phyloP scores from a whole-genome alignment of 345 rosid genomes.

The Ailanthus altissimus region DNA sequence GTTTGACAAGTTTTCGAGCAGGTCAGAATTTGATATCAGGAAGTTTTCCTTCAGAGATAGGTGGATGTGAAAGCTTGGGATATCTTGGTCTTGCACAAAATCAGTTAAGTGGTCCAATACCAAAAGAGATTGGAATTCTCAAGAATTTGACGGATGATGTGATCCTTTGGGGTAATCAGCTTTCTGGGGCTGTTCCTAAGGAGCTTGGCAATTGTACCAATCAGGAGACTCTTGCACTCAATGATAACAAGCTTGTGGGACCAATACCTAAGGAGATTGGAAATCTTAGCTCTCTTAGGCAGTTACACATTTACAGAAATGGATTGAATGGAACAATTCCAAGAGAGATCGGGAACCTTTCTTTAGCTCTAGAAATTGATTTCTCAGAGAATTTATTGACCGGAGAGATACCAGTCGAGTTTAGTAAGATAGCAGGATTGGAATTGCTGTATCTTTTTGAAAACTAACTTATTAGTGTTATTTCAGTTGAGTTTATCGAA shows the following conservation, averaged over 20 bases:
- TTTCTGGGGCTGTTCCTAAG: constrained; percentile 67
- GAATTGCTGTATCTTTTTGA: constrained; percentile 78
- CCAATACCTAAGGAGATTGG: constrained; percentile 67
- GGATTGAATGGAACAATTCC: constrained; percentile 73
- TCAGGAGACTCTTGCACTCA: constrained; percentile 64
- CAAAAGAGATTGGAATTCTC: constrained; percentile 74
- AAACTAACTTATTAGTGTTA: constrained; percentile 64
- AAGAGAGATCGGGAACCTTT: constrained; percentile 75
- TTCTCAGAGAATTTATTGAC: constrained; percentile 75
- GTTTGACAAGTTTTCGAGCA: constrained; percentile 59
- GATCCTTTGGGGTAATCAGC: constrained; percentile 73
- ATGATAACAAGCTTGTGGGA: constrained; percentile 76
- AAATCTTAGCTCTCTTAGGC: constrained; percentile 40
- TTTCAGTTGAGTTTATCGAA: constrained; percentile 77
- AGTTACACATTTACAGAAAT: constrained; percentile 72
- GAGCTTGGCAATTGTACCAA: constrained; percentile 76
- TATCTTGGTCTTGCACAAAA: constrained; percentile 92
- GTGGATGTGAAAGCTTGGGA: constrained; percentile 60
- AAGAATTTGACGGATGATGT: constrained; percentile 53
- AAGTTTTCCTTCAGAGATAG: constrained; percentile 70
- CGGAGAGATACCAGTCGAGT: constrained; percentile 74
- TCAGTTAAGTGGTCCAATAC: constrained; percentile 56
- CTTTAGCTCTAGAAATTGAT: constrained; percentile 67
- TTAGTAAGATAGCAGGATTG: constrained; percentile 57
- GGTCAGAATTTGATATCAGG: constrained; percentile 91